These are phyloP conservation scores for Phytophthora citrophthora DNA, from an alignment of 352 stramenopile genomes.

Conservation along the genomic window DNA sequence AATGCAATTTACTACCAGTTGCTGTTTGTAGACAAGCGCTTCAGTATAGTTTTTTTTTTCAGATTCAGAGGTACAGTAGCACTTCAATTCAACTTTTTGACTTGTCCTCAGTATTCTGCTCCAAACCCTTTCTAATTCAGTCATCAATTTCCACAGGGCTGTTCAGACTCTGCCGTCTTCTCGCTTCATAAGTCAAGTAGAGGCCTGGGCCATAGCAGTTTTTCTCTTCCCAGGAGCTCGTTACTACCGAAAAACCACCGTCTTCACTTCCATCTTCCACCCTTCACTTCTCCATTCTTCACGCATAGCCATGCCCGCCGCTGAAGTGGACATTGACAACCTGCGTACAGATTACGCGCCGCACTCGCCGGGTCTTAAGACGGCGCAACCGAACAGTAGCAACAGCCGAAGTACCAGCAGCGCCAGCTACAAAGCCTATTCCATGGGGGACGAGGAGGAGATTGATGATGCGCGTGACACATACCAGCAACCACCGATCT, in stretches of 20 bases:
- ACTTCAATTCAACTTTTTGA: too few relatives aligned
- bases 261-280: background rate
- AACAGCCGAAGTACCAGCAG: conserved; percentile 35
- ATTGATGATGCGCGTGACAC: conserved; percentile 19
- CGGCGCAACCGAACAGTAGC: conserved; percentile 15
- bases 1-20: background rate
- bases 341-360: conserved; percentile 26
- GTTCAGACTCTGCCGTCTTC: conserved; percentile 28
- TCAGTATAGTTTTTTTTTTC: background rate
- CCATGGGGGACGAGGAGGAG: conserved; percentile 39
- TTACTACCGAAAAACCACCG: conserved; percentile 7
- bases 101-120: background rate
- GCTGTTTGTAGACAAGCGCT: background rate
- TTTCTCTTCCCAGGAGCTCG: conserved; percentile 1
- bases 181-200: conserved; percentile 34
- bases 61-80: background rate
- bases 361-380: conserved; percentile 11
- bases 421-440: conserved; percentile 35
- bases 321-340: conserved; percentile 53
- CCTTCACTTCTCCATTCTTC: conserved; percentile 7
- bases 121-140: too few relatives aligned
- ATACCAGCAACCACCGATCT: conserved; percentile 2
- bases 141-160: background rate
- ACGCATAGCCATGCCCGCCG: conserved; percentile 31
- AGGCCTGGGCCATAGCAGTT: conserved; percentile 13